A percentile compares a stretch with the other conserved stretches of the same genome.
phyloP scores from a whole-genome alignment of 257 asterid species.

The Linaria vulgaris region DNA sequence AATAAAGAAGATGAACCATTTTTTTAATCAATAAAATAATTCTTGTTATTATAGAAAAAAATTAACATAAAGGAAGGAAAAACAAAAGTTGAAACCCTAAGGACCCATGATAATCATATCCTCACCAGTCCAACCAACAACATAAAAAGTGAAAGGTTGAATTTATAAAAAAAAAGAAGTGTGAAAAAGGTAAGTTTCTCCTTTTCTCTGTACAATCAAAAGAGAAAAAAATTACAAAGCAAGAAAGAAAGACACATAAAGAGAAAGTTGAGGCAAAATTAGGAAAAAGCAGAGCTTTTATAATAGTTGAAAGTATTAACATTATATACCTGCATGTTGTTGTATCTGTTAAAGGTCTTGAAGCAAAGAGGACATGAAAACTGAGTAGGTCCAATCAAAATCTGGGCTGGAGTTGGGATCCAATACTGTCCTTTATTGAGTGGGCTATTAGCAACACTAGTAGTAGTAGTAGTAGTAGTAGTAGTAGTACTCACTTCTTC shows the following conservation, averaged over 20 bases:
- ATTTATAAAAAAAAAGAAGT: constrained; percentile 41
- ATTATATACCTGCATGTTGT: constrained; percentile 49
- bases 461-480: too few relatives aligned
- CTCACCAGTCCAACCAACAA: constrained; percentile 31
- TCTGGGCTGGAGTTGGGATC: constrained; percentile 66
- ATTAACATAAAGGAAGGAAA: not conserved
- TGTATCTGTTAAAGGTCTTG: constrained; percentile 61
- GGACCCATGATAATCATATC: constrained; percentile 35
- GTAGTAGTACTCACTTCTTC: too few relatives aligned
- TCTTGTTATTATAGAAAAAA: constrained; percentile 14
- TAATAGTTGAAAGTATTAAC: too few relatives aligned
- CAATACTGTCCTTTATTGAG: constrained; percentile 65
- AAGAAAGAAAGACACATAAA: constrained; percentile 18
- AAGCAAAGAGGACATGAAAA: constrained; percentile 64
- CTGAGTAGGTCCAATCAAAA: constrained; percentile 60
- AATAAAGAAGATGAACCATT: not conserved
- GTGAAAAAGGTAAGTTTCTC: constrained; percentile 37
- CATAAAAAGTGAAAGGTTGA: constrained; percentile 50
- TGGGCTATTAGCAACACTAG: constrained; percentile 41
- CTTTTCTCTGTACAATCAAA: constrained; percentile 43
- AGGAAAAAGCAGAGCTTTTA: constrained; percentile 20
- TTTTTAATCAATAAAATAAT: not conserved
- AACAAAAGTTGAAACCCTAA: not conserved
- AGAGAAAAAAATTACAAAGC: constrained; percentile 11
- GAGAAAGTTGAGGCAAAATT: constrained; percentile 20